Base-by-base conservation (phyloP, 805 yeast species). In the Wickerhamiella alocasiicola region DNA sequence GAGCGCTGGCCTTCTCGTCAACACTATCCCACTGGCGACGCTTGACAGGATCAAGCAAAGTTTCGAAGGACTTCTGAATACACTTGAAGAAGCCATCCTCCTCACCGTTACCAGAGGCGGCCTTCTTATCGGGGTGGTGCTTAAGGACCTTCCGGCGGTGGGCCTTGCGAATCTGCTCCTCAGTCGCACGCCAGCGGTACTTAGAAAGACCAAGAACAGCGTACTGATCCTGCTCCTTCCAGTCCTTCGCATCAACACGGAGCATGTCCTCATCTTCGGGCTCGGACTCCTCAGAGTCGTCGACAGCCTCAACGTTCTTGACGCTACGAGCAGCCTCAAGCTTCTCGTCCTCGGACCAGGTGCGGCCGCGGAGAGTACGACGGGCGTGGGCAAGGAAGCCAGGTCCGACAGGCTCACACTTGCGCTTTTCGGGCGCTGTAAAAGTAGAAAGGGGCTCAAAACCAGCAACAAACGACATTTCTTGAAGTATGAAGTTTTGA, bases 121-220 rank as follows among this genome's bases (percentile, higher is more conserved):
- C 85, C 70, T 83, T 87, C 73, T 91, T 91, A 66, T 91, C 98
- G 51, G 98, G 98, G 63, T 91, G 98, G 64, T 88, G 95, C 68
- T 79, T 83, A 65, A 91, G 72, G 21, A 91, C 97, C 66, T 84
- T 93, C 62, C 79, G 80, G 72, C 98, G 80, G 72, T 88, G 96
- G 44, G 97, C 96, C 62, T 85, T 79, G 66, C 94, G 80, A 58
- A 91, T 77, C 65, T 87, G 96, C 55, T 79, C 93, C 54, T 79
- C 87, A 42, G 83, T 84, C 50, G 98, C 97, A 52, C 65, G 76
- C 78, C 73, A 79, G 70, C 98, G 78, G 63, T 82, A 75, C 60
- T 84, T 82, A 47, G 94, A 78, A 55, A 91, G 70, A 49, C 98
- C 97, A 65, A 91, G 74, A 37, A 91, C 97, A 42, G 94, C 94